Evolutionary conservation across 1,284 basidiomycete species (phyloP), one percentile per base, ranked within the genome.

Genomic region (Marasmius fiardii): DNA sequence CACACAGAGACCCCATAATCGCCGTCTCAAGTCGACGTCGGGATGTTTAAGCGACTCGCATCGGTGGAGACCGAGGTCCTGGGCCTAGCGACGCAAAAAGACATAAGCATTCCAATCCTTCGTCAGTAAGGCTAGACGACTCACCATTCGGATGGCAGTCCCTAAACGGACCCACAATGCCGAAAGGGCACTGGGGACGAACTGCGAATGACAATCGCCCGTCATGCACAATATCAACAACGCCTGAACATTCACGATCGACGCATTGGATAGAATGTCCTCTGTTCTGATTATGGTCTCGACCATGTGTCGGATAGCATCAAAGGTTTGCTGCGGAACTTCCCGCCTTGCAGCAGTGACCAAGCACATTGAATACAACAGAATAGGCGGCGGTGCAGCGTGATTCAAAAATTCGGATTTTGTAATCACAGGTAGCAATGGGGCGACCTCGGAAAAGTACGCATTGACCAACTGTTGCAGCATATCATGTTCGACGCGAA

Each of bases 291-390:
- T 88, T 43, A 95, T 79, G 53, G 79, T 82, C 67, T 95, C 95
- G 63, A 98, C 91, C 8, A 89, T 85, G 55, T 83, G 86, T 54
- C 94, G 83, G 35, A 98, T 85, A 7, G 86, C 85, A 64, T 93
- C 88, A 66, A 95, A 95, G 14, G 95, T 82, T 53, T 82, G 79
- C 62, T 90, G 87, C 0, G 94, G 90, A 3, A 93, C 88, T 54
- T 93, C 86, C 51, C 95, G 82, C 56, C 89, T 81, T 41, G 93
- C 87, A 11, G 95, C 93, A 4, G 94, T 91, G 21, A 96, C 85
- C 35, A 93, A 86, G 71, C 94, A 97, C 68, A 98, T 94, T 37
- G 92, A 87, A 70, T 98, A 97, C 23, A 98, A 81, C 58, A 98
- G 73, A 39, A 95, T 78, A 1, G 92, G 88, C 14, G 90, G 79